Conservation (phyloP, 192 early-diverging fungal genomes). For the Rhizophagus clarus region DNA sequence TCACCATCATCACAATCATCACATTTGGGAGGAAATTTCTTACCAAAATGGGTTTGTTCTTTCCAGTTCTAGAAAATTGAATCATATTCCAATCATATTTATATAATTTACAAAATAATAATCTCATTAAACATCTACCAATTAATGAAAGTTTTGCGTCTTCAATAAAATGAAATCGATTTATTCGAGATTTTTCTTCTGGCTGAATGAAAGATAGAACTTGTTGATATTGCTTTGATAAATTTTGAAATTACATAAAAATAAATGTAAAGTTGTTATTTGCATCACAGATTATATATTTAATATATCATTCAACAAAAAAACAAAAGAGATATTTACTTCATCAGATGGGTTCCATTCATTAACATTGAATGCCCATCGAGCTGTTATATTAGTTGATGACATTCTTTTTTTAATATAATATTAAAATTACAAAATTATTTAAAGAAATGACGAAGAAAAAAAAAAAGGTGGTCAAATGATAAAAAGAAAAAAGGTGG, state of each 20-base stretch:
- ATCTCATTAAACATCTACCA: constrained; percentile 26
- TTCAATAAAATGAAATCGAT: neutral
- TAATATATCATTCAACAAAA: too few species aligned
- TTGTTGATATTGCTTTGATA: constrained; percentile 22
- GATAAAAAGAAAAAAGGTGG: too few species aligned
- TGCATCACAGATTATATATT: too few species aligned
- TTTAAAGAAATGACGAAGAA: too few species aligned
- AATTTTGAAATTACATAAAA: constrained; percentile 1
- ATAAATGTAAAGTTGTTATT: too few species aligned
- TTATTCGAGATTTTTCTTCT: constrained; percentile 20
- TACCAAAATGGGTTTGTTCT: constrained; percentile 32
- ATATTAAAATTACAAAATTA: too few species aligned
- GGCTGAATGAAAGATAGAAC: constrained; percentile 2
- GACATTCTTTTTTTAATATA: neutral
- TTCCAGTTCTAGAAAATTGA: constrained; percentile 18
- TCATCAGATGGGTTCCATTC: constrained; percentile 23
- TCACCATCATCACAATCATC: too few species aligned
- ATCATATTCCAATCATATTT: constrained; percentile 7
- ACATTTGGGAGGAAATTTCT: neutral
- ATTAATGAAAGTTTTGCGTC: constrained; percentile 13
- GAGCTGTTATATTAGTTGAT: constrained; percentile 13
- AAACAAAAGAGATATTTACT: neutral
- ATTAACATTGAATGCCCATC: constrained; percentile 21
- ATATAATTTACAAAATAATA: constrained; percentile 26
- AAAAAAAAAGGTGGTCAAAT: too few species aligned